Conservation (phyloP, 257 asterid genomes). For the Vinca minor region DNA sequence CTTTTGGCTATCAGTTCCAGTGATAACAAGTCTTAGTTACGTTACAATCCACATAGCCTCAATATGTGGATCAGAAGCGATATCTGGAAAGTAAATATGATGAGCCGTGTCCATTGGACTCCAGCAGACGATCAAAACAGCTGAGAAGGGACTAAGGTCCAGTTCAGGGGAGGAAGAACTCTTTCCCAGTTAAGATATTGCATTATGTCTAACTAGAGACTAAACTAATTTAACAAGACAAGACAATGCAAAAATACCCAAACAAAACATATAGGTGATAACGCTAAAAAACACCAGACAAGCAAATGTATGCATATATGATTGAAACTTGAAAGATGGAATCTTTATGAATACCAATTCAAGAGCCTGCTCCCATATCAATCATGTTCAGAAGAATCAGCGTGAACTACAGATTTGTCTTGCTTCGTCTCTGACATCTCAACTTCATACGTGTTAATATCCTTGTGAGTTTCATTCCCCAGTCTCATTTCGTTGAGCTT, state of each 20-base stretch:
- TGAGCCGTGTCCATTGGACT: background rate
- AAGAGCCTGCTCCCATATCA: conserved; percentile 15
- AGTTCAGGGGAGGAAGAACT: background rate
- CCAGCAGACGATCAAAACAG: background rate
- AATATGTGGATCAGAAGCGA: background rate
- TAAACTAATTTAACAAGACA: background rate
- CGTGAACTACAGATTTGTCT: conserved; percentile 18
- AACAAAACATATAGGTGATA: background rate
- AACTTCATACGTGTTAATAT: conserved; percentile 47
- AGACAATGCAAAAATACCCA: background rate
- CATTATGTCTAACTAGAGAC: background rate
- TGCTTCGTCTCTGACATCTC: conserved; percentile 85
- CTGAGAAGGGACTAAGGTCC: background rate
- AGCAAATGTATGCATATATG: background rate
- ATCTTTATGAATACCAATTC: conserved; percentile 27
- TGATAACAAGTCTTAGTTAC: background rate
- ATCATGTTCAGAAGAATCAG: conserved; percentile 28
- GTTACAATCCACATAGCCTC: background rate
- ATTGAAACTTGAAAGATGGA: conserved; percentile 4
- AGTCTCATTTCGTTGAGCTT: conserved; percentile 44
- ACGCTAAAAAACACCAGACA: background rate
- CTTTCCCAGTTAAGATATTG: background rate
- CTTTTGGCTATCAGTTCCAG: background rate
- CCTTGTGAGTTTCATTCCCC: conserved; percentile 33
- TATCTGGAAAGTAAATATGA: background rate